phyloP scores from a whole-genome alignment of 805 yeast species.

The Kodamaea sagamina region DNA sequence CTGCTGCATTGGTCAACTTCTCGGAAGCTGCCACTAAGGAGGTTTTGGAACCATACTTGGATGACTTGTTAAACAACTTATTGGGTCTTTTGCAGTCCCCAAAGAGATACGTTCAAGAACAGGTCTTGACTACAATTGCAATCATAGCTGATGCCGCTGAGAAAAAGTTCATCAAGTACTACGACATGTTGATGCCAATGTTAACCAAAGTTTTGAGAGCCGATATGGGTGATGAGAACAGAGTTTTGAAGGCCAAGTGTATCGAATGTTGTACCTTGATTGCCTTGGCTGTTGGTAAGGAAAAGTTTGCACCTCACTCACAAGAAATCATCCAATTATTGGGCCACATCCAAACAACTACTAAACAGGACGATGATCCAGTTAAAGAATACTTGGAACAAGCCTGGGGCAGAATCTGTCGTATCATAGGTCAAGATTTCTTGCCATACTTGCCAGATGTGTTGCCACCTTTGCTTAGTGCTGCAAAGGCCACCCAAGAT shows the following conservation, averaged over 20 bases:
- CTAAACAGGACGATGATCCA: constrained; percentile 76
- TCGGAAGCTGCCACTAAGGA: constrained; percentile 89
- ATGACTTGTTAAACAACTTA: constrained; percentile 71
- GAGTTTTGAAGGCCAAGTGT: constrained; percentile 85
- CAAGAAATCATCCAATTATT: constrained; percentile 72
- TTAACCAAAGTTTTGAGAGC: constrained; percentile 75
- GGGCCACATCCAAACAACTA: constrained; percentile 65
- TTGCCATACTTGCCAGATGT: constrained; percentile 81
- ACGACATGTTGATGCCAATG: constrained; percentile 91
- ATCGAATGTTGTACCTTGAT: constrained; percentile 94
- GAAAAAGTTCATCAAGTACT: constrained; percentile 82
- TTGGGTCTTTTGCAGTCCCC: constrained; percentile 79
- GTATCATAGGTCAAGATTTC: constrained; percentile 81
- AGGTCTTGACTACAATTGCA: constrained; percentile 93
- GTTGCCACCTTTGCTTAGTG: constrained; percentile 81
- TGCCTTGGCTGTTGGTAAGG: constrained; percentile 93
- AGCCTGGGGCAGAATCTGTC: constrained; percentile 95
- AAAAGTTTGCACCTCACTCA: constrained; percentile 76
- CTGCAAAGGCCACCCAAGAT: constrained; percentile 90
- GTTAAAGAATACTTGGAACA: constrained; percentile 84
- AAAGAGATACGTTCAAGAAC: constrained; percentile 93
- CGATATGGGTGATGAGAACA: constrained; percentile 76
- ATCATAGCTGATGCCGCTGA: constrained; percentile 97
- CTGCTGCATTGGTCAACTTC: constrained; percentile 96
- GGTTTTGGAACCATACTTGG: constrained; percentile 89